These are phyloP conservation scores for Cyberlindnera samutprakarnensis DNA, from an alignment of 805 yeast species.

Conservation along the genomic window DNA sequence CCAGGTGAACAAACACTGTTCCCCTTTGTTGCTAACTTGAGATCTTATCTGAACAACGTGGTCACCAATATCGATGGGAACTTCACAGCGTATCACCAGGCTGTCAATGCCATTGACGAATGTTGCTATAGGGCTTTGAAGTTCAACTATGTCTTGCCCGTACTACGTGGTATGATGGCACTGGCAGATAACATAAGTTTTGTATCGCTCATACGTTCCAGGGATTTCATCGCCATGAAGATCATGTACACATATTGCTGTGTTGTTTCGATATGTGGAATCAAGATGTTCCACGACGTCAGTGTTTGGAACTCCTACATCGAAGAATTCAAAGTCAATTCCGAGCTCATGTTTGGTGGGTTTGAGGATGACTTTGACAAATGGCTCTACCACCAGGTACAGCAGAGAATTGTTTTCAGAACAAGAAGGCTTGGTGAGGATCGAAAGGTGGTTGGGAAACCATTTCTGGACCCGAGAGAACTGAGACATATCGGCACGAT, in stretches of 20 bases:
- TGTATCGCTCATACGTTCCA: conserved; percentile 7
- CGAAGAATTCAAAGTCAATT: conserved; percentile 6
- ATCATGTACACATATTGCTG: conserved; percentile 14
- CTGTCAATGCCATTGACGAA: conserved; percentile 11
- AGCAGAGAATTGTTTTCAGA: conserved; percentile 4
- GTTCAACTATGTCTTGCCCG: conserved; percentile 16
- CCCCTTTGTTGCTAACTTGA: conserved; percentile 12
- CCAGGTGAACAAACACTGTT: conserved; percentile 4
- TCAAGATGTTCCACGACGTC: conserved; percentile 11
- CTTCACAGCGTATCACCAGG: conserved; percentile 5
- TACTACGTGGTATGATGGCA: conserved; percentile 9
- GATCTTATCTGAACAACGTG: conserved; percentile 6
- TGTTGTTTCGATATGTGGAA: conserved; percentile 16
- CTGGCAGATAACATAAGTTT: conserved; percentile 6
- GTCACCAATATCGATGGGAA: conserved; percentile 2
- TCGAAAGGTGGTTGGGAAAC: too few species aligned
- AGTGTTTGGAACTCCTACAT: conserved; percentile 18
- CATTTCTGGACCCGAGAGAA: conserved; percentile 8
- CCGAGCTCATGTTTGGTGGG: conserved; percentile 6
- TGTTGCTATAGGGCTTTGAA: conserved; percentile 13
- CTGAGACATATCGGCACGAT: conserved; percentile 8
- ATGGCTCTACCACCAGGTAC: conserved; percentile 12
- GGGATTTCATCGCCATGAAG: conserved; percentile 17
- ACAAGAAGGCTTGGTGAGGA: conserved; percentile 6
- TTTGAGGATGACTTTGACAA: conserved; percentile 17